Base-by-base conservation (phyloP, 2,329 filamentous ascomycete genomes). In the Dactylonectria macrodidyma region DNA sequence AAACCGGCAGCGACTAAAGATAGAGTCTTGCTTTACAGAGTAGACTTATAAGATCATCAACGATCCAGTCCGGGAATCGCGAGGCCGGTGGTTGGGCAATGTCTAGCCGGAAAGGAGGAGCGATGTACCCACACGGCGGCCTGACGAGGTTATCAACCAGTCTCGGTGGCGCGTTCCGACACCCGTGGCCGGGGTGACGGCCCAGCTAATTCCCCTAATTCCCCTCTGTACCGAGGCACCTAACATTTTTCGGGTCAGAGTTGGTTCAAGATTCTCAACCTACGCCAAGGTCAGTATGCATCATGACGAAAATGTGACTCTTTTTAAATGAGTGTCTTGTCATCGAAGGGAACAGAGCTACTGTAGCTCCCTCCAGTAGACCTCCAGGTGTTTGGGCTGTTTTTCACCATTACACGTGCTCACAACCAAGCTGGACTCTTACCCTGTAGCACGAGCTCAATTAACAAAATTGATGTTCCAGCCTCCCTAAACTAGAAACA, bases 181-280 rank as follows among this genome's bases (percentile, higher is more conserved):
- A 22, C 14, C 22, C 22, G 47, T 2, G 22, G 22, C 24, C 7
- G 12, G 47, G 41, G 41, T n/a, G 41, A n/a, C 26, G 26, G 26
- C 26, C n/a, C 41, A 44, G 41, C 41, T n/a, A n/a, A 44, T 8
- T 8, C n/a, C 41, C 14, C 41, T n/a, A 44, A 44, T 44, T 30
- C 26, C 41, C 41, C 14, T 19, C 7, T n/a, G 41, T 44, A 44
- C 41, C 41, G 4, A 72, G 71, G 71, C 66, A 64, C 48, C 58
- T 66, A 4, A 52, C 59, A 30, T 30, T 6, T 6, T 57, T 58
- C 36, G 24, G 22, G 62, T 57, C 44, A 41, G 36, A 56, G 46
- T 19, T 33, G 19, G 41, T 14, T n/a, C 6, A 8, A 44, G 14
- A n/a, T 6, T 44, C 14, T 44, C 41, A 44, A 19, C 41, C 16